Conservation (phyloP, 179 eudicot genomes). For the Gypsophila paniculata region DNA sequence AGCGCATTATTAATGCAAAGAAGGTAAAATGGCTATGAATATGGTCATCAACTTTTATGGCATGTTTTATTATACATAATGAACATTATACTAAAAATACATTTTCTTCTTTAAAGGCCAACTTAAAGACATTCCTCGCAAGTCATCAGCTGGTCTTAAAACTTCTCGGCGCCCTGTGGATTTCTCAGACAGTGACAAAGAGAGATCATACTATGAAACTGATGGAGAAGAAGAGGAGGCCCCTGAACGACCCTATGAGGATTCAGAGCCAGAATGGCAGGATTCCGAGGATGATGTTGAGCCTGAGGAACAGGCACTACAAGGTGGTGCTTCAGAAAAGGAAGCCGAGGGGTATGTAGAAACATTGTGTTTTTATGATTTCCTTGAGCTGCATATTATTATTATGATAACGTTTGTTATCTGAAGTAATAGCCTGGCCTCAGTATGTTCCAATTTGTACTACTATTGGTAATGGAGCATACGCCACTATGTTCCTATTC, state of each 20-base stretch:
- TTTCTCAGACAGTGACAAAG: conserved; percentile 79
- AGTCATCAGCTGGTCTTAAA: conserved; percentile 47
- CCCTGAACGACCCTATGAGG: conserved; percentile 60
- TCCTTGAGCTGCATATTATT: no score
- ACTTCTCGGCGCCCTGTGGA: conserved; percentile 77
- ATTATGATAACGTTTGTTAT: background rate
- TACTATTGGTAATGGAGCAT: background rate
- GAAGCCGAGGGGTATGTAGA: conserved; percentile 65
- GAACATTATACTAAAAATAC: background rate
- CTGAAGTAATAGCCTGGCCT: background rate
- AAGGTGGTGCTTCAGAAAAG: conserved; percentile 71
- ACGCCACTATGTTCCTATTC: background rate
- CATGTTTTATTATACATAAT: no score
- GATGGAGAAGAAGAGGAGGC: conserved; percentile 84
- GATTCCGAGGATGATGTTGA: conserved; percentile 60
- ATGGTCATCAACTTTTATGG: background rate
- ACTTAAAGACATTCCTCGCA: conserved; percentile 57
- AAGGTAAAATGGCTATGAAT: conserved; percentile 40
- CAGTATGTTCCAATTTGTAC: background rate
- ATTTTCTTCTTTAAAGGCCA: conserved; percentile 29
- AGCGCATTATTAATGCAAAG: conserved; percentile 86
- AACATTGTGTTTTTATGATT: background rate
- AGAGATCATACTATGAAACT: conserved; percentile 90
- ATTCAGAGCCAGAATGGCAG: conserved; percentile 64
- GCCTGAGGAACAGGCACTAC: conserved; percentile 44